These are phyloP conservation scores for Phytophthora citrophthora DNA, from an alignment of 352 stramenopile genomes.

Conservation along the genomic window DNA sequence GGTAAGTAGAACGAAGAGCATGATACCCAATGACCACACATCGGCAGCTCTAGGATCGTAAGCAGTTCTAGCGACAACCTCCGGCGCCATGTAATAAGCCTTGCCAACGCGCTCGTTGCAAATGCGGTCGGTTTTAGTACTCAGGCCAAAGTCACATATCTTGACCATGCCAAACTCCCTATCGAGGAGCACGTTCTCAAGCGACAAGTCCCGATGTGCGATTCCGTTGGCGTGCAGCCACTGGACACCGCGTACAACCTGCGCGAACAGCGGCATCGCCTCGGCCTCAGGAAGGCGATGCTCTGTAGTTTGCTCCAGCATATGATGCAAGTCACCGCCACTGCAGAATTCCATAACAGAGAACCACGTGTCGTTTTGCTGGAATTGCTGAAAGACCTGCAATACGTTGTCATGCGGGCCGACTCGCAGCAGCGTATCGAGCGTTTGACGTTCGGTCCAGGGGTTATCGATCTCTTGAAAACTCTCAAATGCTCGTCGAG, in stretches of 20 bases:
- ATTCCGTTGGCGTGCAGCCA: slow-evolving; percentile 50
- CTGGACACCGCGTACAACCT: slow-evolving; percentile 38
- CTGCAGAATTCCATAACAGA: slow-evolving; percentile 57
- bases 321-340: slow-evolving; percentile 47
- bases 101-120: slow-evolving; percentile 43
- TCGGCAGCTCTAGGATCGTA: slow-evolving; percentile 50
- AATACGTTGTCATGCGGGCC: background rate
- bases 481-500: background rate
- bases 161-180: slow-evolving; percentile 25
- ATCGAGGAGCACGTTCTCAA: slow-evolving; percentile 52
- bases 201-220: slow-evolving; percentile 55
- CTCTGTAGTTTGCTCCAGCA: slow-evolving; percentile 25
- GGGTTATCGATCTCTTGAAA: background rate
- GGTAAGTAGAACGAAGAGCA: slow-evolving; percentile 69
- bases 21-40: slow-evolving; percentile 66
- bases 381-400: background rate
- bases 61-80: slow-evolving; percentile 37
- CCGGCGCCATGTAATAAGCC: slow-evolving; percentile 62
- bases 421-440: background rate
- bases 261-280: slow-evolving; percentile 31
- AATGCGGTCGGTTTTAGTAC: slow-evolving; percentile 24
- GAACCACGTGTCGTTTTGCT: slow-evolving; percentile 42
- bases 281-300: slow-evolving; percentile 20
- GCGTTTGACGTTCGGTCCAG: background rate
- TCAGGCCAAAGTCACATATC: slow-evolving; percentile 69